Evolutionary conservation across 164 flowering plant genomes (phyloP).

Genomic region (Chimonanthus salicifolius): DNA sequence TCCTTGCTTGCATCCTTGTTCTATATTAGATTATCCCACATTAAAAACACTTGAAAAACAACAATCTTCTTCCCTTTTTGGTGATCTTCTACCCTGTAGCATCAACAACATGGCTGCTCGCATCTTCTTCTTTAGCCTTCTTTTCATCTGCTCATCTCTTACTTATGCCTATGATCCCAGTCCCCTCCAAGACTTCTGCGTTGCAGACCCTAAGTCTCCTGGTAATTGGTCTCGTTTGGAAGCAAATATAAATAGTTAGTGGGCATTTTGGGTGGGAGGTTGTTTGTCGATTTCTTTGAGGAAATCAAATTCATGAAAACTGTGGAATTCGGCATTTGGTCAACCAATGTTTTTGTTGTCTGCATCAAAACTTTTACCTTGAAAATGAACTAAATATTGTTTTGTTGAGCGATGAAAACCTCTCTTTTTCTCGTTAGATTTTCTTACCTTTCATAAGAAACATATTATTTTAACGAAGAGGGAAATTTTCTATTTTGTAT

Average conservation of each 20-base stretch:
- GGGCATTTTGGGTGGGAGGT: background rate
- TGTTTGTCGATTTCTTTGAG: background rate
- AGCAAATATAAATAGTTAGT: background rate
- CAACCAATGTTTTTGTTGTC: too few species aligned
- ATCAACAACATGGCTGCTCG: background rate
- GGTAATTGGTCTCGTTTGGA: background rate
- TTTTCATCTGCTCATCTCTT: slow-evolving; percentile 1
- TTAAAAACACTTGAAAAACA: too few species aligned
- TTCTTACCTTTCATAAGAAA: too few species aligned
- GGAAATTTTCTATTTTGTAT: too few species aligned
- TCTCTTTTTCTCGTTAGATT: too few species aligned
- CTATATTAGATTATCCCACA: too few species aligned
- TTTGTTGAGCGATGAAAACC: too few species aligned
- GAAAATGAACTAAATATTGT: too few species aligned
- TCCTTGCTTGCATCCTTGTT: too few species aligned
- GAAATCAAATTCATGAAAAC: background rate
- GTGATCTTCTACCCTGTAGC: too few species aligned
- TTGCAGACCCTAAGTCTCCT: slow-evolving; percentile 1
- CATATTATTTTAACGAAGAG: too few species aligned
- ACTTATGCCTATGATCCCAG: background rate
- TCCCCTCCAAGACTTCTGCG: slow-evolving; percentile 11
- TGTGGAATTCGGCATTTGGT: background rate
- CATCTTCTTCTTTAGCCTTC: background rate
- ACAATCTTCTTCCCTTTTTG: too few species aligned
- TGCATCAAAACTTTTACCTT: background rate